Evolutionary conservation across 202 grass and related monocot species (phyloP).

Genomic region (Zizania palustris): DNA sequence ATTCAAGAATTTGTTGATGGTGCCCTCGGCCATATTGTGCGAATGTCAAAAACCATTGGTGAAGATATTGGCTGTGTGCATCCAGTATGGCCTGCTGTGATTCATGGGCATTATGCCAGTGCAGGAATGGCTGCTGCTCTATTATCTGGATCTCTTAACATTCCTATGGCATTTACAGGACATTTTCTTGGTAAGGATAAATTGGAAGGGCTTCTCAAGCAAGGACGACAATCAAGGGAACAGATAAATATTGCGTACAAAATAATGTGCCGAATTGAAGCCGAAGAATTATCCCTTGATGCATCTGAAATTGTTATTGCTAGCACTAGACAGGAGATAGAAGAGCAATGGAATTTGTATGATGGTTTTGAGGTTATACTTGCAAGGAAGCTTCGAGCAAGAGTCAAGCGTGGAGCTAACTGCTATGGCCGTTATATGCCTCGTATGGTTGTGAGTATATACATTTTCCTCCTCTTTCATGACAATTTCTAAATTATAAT

Average conservation of each 20-base stretch:
- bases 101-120: slow-evolving; percentile 96
- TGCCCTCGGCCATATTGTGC: slow-evolving; percentile 79
- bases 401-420: slow-evolving; percentile 82
- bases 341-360: slow-evolving; percentile 92
- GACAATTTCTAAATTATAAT: slow-evolving; percentile 16
- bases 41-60: slow-evolving; percentile 84
- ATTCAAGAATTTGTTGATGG: slow-evolving; percentile 99
- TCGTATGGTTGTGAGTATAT: slow-evolving; percentile 91
- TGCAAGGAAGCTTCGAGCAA: slow-evolving; percentile 80
- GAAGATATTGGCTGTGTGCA: slow-evolving; percentile 73
- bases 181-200: slow-evolving; percentile 97
- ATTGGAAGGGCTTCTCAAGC: slow-evolving; percentile 89
- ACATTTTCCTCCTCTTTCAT: slow-evolving; percentile 10
- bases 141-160: slow-evolving; percentile 81
- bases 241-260: slow-evolving; percentile 94
- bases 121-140: slow-evolving; percentile 80
- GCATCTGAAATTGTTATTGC: slow-evolving; percentile 89
- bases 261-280: slow-evolving; percentile 95
- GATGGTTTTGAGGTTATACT: slow-evolving; percentile 96
- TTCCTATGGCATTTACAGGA: slow-evolving; percentile 92
- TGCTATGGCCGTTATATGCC: slow-evolving; percentile 95
- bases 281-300: slow-evolving; percentile 84
- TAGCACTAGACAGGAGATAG: slow-evolving; percentile 93
- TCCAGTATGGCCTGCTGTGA: slow-evolving; percentile 84
- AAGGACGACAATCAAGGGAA: slow-evolving; percentile 90